Conservation (phyloP, 495 filamentous ascomycete species). For the Amphirosellinia nigrospora region DNA sequence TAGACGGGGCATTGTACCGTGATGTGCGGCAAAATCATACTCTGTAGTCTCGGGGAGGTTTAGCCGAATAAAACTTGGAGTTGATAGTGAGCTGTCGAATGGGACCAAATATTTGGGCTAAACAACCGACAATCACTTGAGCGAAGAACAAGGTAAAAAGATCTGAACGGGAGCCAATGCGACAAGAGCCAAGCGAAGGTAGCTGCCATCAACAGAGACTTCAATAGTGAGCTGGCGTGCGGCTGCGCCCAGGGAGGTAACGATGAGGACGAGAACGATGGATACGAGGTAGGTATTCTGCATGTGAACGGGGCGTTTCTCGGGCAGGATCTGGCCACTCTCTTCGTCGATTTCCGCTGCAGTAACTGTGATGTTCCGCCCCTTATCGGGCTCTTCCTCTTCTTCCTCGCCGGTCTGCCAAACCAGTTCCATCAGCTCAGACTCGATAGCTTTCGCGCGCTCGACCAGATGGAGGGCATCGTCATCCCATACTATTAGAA, state of each 20-base stretch:
- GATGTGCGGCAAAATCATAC: conserved; percentile 64
- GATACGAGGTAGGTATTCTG: conserved; percentile 70
- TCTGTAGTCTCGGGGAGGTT: conserved; percentile 64
- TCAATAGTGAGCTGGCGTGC: conserved; percentile 71
- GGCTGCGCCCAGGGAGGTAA: conserved; percentile 68
- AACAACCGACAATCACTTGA: conserved; percentile 74
- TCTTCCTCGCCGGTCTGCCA: conserved; percentile 62
- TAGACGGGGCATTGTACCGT: conserved; percentile 77
- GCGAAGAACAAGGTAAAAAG: conserved; percentile 82
- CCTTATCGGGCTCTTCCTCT: conserved; percentile 56
- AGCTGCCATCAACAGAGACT: conserved; percentile 66
- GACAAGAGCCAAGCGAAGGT: conserved; percentile 65
- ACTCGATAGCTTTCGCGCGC: conserved; percentile 71
- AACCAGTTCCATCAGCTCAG: conserved; percentile 74
- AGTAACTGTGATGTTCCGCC: conserved; percentile 46
- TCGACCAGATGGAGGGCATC: conserved; percentile 70
- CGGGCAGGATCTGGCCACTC: conserved; percentile 66
- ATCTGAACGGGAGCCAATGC: conserved; percentile 71
- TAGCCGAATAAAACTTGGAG: conserved; percentile 79
- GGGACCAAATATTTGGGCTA: conserved; percentile 77
- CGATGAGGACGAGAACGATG: conserved; percentile 67
- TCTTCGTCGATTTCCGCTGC: conserved; percentile 72
- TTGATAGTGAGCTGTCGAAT: conserved; percentile 73
- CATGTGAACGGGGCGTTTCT: conserved; percentile 68
- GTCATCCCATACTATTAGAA: conserved; percentile 80